phyloP scores from a whole-genome alignment of 768 basidiomycete genomes.

The Epithele typhae region DNA sequence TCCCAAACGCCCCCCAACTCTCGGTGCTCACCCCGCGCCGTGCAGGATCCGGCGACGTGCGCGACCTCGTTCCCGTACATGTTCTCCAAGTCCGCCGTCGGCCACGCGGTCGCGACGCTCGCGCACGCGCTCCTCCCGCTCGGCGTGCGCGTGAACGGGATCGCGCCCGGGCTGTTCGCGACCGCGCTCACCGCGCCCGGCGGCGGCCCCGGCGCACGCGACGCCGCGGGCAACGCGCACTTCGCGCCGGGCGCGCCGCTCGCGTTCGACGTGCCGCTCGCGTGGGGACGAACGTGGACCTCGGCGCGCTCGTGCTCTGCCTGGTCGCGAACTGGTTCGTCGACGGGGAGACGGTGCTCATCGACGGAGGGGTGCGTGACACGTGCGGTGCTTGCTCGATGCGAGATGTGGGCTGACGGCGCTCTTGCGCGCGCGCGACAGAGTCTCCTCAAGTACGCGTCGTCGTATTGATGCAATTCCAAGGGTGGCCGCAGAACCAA shows the following conservation, averaged over 20 bases:
- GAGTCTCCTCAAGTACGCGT: background rate
- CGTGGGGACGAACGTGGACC: slow-evolving; percentile 35
- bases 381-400: background rate
- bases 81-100: slow-evolving; percentile 45
- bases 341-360: slow-evolving; percentile 42
- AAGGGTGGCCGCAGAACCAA: no score
- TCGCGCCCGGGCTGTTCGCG: slow-evolving; percentile 38
- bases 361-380: slow-evolving; percentile 48
- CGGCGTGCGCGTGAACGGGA: slow-evolving; percentile 45
- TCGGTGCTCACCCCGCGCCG: background rate
- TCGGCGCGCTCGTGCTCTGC: slow-evolving; percentile 40
- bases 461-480: background rate
- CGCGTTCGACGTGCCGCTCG: slow-evolving; percentile 33
- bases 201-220: slow-evolving; percentile 21
- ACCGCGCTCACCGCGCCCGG: slow-evolving; percentile 25
- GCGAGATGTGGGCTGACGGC: no score
- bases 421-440: background rate
- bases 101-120: slow-evolving; percentile 40
- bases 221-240: slow-evolving; percentile 24
- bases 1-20: background rate
- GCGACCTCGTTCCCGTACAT: slow-evolving; percentile 42
- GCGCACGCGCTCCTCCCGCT: slow-evolving; percentile 45
- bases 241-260: slow-evolving; percentile 10
- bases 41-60: slow-evolving; percentile 36
- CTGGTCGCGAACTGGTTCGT: slow-evolving; percentile 45